Percentiles rank a stretch among this genome's conserved stretches.
Conservation (phyloP, 73 alveolate species). For the Tetrahymena thermophila region DNA sequence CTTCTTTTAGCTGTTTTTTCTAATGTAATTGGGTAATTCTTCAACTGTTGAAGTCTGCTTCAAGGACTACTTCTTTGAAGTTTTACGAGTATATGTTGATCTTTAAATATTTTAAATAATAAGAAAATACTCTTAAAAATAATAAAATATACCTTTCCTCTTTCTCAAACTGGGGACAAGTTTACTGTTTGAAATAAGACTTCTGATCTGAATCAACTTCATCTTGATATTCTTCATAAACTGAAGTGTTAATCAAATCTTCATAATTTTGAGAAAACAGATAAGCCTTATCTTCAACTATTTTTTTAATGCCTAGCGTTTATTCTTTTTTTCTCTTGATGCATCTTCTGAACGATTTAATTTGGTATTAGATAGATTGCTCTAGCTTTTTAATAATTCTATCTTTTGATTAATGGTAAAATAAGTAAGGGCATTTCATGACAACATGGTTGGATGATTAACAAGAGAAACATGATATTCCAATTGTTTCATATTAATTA, state of each 20-base stretch:
- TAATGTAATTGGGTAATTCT: neutral
- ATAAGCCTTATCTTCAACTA: neutral
- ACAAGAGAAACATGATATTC: neutral
- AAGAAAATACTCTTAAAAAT: neutral
- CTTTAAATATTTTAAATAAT: neutral
- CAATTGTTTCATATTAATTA: neutral
- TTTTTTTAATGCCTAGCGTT: neutral
- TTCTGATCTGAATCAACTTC: neutral
- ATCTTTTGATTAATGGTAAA: neutral
- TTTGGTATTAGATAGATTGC: neutral
- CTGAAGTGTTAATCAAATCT: neutral
- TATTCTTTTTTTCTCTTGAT: neutral
- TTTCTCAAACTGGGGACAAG: neutral
- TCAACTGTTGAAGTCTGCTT: neutral
- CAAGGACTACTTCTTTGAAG: neutral
- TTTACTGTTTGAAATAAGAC: neutral
- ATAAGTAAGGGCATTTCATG: neutral
- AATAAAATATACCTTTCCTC: neutral
- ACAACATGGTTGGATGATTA: neutral
- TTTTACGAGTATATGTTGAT: neutral
- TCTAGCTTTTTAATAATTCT: neutral
- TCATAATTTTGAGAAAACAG: neutral
- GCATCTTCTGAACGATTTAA: neutral
- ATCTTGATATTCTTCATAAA: neutral
- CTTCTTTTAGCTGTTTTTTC: neutral